phyloP scores from a whole-genome alignment of 768 basidiomycete species.

The Tylopilus plumbeoviolaceoides region DNA sequence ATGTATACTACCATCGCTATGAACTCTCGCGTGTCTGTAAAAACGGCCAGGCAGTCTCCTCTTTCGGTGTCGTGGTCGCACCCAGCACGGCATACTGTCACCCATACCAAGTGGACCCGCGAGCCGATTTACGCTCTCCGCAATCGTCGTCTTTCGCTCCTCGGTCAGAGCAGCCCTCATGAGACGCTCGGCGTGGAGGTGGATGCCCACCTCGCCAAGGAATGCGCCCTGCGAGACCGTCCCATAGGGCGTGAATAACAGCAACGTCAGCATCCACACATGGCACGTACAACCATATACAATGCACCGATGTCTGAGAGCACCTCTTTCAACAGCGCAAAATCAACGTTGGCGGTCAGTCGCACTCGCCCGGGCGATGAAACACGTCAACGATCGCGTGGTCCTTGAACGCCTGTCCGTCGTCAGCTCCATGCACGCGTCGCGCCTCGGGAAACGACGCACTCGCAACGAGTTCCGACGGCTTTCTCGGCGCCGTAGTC shows the following conservation, averaged over 20 bases:
- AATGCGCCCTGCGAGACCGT: slow-evolving; percentile 76
- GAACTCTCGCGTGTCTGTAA: slow-evolving; percentile 2
- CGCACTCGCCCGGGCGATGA: slow-evolving; percentile 78
- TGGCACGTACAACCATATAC: not conserved
- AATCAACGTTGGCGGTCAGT: slow-evolving; percentile 98
- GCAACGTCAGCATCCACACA: slow-evolving; percentile 3
- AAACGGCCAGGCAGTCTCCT: slow-evolving; percentile 31
- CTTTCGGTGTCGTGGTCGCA: slow-evolving; percentile 24
- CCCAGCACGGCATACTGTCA: slow-evolving; percentile 79
- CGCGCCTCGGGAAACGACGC: slow-evolving; percentile 26
- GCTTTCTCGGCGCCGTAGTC: too few relatives aligned
- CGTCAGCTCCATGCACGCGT: too few relatives aligned
- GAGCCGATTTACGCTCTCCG: slow-evolving; percentile 61
- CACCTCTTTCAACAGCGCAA: slow-evolving; percentile 80
- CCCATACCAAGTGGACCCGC: slow-evolving; percentile 88
- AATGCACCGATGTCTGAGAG: slow-evolving; percentile 58
- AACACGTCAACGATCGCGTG: slow-evolving; percentile 87
- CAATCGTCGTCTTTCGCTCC: slow-evolving; percentile 51
- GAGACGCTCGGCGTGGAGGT: slow-evolving; percentile 60
- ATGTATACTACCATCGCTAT: not conserved
- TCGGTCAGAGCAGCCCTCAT: slow-evolving; percentile 44
- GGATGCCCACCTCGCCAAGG: slow-evolving; percentile 73
- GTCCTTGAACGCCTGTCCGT: slow-evolving; percentile 75
- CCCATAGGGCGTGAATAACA: slow-evolving; percentile 49
- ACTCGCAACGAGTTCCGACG: slow-evolving; percentile 81